Conservation (phyloP, 2,329 filamentous ascomycete species). For the Claviceps pusilla region DNA sequence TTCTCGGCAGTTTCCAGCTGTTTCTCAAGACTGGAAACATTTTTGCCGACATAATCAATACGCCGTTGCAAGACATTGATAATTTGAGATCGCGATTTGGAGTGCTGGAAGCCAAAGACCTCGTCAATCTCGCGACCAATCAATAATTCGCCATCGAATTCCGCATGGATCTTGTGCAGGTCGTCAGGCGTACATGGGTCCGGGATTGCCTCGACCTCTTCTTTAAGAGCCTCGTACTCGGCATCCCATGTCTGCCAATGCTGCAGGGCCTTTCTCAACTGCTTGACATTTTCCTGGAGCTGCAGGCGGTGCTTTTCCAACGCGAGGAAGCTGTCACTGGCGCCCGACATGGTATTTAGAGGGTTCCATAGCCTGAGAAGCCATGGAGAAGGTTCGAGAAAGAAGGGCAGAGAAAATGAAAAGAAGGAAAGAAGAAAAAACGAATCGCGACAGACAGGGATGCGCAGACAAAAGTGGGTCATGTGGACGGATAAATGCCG, state of each 20-base stretch:
- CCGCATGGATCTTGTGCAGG: constrained; percentile 40
- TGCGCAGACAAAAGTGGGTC: neutral
- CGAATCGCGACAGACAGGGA: neutral
- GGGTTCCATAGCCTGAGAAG: neutral
- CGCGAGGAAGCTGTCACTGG: constrained; percentile 41
- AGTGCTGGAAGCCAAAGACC: constrained; percentile 21
- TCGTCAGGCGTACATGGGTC: constrained; percentile 30
- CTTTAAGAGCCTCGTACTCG: constrained; percentile 80
- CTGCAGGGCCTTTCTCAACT: constrained; percentile 60
- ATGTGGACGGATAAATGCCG: constrained; percentile 12
- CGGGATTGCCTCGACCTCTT: constrained; percentile 52
- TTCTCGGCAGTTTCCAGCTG: constrained; percentile 55
- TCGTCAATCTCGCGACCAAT: constrained; percentile 40
- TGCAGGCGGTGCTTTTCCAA: constrained; percentile 61
- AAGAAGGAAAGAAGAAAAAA: neutral
- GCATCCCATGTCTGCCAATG: constrained; percentile 87
- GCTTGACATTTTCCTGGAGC: constrained; percentile 56
- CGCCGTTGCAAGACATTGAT: constrained; percentile 51
- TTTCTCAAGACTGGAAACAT: constrained; percentile 59
- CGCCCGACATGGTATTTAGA: constrained; percentile 20
- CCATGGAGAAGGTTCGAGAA: neutral
- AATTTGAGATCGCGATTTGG: constrained; percentile 28
- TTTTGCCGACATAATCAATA: constrained; percentile 79
- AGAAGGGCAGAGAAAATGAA: neutral
- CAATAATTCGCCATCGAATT: constrained; percentile 49